These are phyloP conservation scores for Cymbidium sinense DNA, from an alignment of 106 monocot species.

Conservation along the genomic window DNA sequence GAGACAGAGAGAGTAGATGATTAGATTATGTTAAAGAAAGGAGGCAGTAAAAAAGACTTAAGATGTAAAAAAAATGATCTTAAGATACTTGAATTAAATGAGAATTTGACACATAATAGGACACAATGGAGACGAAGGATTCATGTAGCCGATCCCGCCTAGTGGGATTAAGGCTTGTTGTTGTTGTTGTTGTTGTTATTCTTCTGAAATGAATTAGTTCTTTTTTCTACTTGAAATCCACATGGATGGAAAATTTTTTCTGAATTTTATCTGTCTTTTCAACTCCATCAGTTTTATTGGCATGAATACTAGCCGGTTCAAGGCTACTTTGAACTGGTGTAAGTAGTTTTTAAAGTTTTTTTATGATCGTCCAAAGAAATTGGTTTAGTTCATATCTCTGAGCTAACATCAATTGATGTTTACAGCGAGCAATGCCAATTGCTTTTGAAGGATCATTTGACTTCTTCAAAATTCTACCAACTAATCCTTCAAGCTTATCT, in stretches of 20 bases:
- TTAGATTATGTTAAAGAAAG: too few species aligned
- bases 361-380: neutral
- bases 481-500: constrained; percentile 51
- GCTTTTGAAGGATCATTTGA: constrained; percentile 79
- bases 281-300: too few species aligned
- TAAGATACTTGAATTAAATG: too few species aligned
- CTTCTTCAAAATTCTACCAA: constrained; percentile 78
- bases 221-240: neutral
- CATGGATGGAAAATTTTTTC: neutral
- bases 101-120: too few species aligned
- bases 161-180: too few species aligned
- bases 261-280: neutral
- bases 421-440: constrained; percentile 61
- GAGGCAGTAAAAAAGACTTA: too few species aligned
- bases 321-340: neutral
- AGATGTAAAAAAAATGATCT: too few species aligned
- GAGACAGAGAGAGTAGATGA: too few species aligned
- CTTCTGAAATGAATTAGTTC: neutral
- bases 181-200: too few species aligned
- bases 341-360: neutral
- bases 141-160: too few species aligned
- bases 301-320: too few species aligned
- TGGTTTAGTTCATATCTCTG: neutral
- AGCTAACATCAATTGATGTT: neutral
- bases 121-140: too few species aligned